Conservation (phyloP, 768 basidiomycete species). For the Tremella mesenterica region DNA sequence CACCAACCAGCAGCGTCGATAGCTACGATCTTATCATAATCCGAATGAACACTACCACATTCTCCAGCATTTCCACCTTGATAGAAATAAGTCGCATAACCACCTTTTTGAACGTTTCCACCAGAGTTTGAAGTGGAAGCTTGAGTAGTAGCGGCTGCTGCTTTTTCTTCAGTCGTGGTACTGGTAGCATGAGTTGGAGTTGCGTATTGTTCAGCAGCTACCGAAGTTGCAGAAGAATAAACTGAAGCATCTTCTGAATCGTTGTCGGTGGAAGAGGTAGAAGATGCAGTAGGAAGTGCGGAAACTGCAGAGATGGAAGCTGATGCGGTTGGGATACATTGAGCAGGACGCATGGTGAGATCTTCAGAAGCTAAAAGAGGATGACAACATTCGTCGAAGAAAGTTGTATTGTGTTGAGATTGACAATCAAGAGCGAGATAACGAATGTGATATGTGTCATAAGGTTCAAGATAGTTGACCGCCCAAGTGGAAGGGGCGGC, state of each 20-base stretch:
- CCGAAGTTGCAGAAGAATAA: constrained; percentile 16
- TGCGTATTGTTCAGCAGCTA: not conserved
- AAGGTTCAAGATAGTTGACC: constrained; percentile 41
- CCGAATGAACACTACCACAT: constrained; percentile 59
- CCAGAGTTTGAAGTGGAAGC: constrained; percentile 19
- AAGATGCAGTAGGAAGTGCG: constrained; percentile 19
- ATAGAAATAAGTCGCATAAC: constrained; percentile 54
- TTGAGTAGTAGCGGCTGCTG: constrained; percentile 16
- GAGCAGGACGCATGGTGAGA: constrained; percentile 49
- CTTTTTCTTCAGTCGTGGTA: constrained; percentile 9
- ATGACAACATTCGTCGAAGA: constrained; percentile 63
- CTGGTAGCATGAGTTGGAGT: constrained; percentile 2
- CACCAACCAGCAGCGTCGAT: constrained; percentile 48
- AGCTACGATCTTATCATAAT: constrained; percentile 48
- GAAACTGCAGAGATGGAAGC: constrained; percentile 16
- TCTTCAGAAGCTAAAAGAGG: constrained; percentile 58
- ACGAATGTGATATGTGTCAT: constrained; percentile 51
- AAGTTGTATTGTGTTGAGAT: constrained; percentile 47
- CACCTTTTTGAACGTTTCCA: constrained; percentile 29
- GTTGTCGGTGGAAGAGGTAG: constrained; percentile 12
- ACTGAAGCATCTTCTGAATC: constrained; percentile 18
- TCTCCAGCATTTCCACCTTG: constrained; percentile 69
- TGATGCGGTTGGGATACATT: constrained; percentile 51
- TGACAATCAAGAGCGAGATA: constrained; percentile 55
- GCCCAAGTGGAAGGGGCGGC: constrained; percentile 29